phyloP scores from a whole-genome alignment of 2,329 filamentous ascomycete genomes.

The Nothophoma quercina region DNA sequence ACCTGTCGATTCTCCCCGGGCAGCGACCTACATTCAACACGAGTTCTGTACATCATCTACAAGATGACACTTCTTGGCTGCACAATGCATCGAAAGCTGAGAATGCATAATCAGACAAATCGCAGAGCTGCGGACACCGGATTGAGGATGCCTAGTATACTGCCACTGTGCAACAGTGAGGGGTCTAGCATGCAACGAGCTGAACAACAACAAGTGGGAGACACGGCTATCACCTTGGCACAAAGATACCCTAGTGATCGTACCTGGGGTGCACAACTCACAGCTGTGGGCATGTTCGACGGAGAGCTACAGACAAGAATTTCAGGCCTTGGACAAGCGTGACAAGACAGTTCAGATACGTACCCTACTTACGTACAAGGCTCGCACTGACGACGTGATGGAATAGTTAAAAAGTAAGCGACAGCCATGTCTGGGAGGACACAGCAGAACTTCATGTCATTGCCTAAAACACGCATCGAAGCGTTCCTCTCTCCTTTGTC shows the following conservation, averaged over 20 bases:
- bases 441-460: not conserved
- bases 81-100: no score
- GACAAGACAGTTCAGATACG: not conserved
- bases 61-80: no score
- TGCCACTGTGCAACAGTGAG: not conserved
- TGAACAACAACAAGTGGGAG: not conserved
- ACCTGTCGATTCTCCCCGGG: conserved; percentile 5
- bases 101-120: no score
- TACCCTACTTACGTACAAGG: not conserved
- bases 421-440: not conserved
- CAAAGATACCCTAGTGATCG: not conserved
- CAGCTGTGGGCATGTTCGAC: not conserved
- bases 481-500: not conserved
- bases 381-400: not conserved
- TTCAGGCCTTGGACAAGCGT: not conserved
- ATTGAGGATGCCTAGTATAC: not conserved
- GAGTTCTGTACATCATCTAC: no score
- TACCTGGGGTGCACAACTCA: not conserved
- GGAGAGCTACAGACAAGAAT: not conserved
- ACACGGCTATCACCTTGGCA: not conserved
- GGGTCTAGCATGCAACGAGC: not conserved
- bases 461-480: not conserved
- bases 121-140: no score
- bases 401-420: not conserved
- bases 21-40: not conserved